A percentile compares a stretch with the other conserved stretches of the same genome.
Conservation (phyloP, 345 rosid genomes). For the Gossypium ekmanianum region DNA sequence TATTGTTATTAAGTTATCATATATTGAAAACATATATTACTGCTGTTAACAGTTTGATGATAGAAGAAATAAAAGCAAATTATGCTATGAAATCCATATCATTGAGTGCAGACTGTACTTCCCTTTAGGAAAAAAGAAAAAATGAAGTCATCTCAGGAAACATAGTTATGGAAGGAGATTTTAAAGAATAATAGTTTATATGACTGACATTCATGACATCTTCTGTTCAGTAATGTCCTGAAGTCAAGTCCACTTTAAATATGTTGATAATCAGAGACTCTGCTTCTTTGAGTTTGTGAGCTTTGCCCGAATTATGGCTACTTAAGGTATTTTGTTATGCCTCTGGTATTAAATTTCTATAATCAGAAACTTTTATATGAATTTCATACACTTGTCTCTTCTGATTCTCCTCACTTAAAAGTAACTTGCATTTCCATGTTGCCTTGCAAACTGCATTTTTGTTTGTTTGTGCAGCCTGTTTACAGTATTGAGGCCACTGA, state of each 20-base stretch:
- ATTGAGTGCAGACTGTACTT: background rate
- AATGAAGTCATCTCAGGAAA: background rate
- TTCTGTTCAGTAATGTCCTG: background rate
- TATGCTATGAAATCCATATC: background rate
- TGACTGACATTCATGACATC: background rate
- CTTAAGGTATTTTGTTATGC: background rate
- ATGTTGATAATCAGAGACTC: background rate
- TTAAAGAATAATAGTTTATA: background rate
- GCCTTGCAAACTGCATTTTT: no score
- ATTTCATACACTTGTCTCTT: no score
- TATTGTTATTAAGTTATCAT: background rate
- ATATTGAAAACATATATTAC: background rate
- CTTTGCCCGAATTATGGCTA: background rate
- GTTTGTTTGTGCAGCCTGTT: no score
- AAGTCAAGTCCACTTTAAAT: background rate
- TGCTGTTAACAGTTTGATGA: background rate
- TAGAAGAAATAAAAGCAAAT: background rate
- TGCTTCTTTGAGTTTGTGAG: background rate
- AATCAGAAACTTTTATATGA: no score
- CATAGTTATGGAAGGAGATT: background rate
- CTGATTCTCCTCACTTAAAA: no score
- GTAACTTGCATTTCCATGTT: no score
- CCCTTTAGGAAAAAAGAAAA: background rate
- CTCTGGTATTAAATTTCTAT: no score
- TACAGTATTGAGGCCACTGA: no score